Evolutionary conservation across 2,329 filamentous ascomycete genomes (phyloP), one percentile per base, ranked within the genome.

Genomic region (Aspergillus versicolor): DNA sequence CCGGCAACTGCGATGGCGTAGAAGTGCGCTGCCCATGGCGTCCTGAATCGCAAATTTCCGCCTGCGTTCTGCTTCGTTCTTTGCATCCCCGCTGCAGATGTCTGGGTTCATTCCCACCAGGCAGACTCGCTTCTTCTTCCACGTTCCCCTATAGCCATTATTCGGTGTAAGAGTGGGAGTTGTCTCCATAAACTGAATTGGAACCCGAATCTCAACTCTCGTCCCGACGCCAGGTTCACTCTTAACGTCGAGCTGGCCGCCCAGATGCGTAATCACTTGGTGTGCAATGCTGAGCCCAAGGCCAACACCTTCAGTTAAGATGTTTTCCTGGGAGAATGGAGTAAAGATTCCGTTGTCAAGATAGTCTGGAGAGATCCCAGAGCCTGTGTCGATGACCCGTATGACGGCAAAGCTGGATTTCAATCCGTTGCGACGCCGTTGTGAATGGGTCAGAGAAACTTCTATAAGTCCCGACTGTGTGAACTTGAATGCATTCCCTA

Each of bases 261-360:
- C 78, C 1, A 88, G 73, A 40, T 81, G 80, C 15, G 79, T 76
- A 2, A 87, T 79, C 2, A 89, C 81, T 63, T 75, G 62, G 19
- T 80, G 78, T 0, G 89, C 86, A 6, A 89, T 81, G 48, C 81
- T 84, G 17, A 90, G 72, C 0, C 88, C 87, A 0, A 90, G 75
- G 0, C 88, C 87, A 0, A 84, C 83, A 0, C 88, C 87, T 0
- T 82, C 79, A 0, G 80, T 75, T 0, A 89, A 68, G 0, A 74
- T 66, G 37, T 86, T 79, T 63, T 89, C 87, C 60, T 89, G 87
- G 0, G 79, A 72, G 59, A 89, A 89, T 0, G 86, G 83, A 0
- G 79, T 80, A 64, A 86, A 89, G 0, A 88, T 69, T 6, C 79
- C 78, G 15, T 83, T 78, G 24, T 78, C 74, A 1, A 88, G 73